Conservation (phyloP, 2,329 filamentous ascomycete species). For the Fusarium illudens region DNA sequence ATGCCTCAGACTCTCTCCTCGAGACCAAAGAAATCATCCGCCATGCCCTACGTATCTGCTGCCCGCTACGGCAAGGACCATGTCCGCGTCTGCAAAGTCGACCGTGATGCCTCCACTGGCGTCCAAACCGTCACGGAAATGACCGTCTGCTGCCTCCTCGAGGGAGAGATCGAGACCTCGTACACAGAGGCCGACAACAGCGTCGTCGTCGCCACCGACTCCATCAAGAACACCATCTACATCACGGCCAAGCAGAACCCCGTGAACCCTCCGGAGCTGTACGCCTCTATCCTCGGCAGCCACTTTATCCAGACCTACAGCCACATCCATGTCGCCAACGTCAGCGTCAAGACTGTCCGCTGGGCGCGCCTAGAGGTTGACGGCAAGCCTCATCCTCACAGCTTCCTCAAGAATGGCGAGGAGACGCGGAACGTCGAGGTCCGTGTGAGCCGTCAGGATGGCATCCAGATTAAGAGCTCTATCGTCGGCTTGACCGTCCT, state of each 20-base stretch:
- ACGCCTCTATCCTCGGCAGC: conserved; percentile 80
- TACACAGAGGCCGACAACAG: conserved; percentile 96
- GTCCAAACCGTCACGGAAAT: conserved; percentile 91
- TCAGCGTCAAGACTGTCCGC: conserved; percentile 83
- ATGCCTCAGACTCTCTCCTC: conserved; percentile 24
- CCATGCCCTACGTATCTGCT: conserved; percentile 65
- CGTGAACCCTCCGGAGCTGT: conserved; percentile 92
- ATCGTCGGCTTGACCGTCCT: conserved; percentile 87
- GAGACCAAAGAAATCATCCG: conserved; percentile 26
- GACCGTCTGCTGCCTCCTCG: conserved; percentile 90
- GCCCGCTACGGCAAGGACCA: conserved; percentile 96
- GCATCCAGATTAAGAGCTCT: conserved; percentile 78
- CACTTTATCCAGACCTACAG: conserved; percentile 90
- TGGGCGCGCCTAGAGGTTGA: conserved; percentile 91
- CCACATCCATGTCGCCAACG: conserved; percentile 86
- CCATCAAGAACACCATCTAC: conserved; percentile 97
- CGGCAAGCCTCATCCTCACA: conserved; percentile 92
- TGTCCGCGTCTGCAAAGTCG: conserved; percentile 95
- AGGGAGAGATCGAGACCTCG: conserved; percentile 88
- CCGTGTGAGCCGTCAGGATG: conserved; percentile 70
- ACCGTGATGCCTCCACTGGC: conserved; percentile 78
- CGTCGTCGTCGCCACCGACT: conserved; percentile 94
- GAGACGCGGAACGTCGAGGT: conserved; percentile 88
- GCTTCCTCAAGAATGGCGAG: conserved; percentile 87
- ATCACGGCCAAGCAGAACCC: conserved; percentile 94